Base-by-base conservation (phyloP, 1,139 yeast genomes). In the Diutina neorugosa region DNA sequence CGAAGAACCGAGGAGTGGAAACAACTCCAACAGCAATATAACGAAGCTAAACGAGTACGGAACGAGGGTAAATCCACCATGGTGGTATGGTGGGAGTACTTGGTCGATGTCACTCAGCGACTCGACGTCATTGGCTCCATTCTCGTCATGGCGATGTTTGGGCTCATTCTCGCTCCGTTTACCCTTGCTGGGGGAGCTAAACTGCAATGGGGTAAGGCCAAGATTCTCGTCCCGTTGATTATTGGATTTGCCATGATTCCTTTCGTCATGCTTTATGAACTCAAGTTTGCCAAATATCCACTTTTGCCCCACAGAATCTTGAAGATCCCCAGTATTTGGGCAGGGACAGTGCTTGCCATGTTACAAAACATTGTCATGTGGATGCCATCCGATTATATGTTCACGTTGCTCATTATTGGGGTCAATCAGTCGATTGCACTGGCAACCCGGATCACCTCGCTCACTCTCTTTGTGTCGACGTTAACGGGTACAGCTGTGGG, bases 331-430 rank as follows among this genome's bases (percentile, higher is more conserved):
- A 86, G 86, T 58, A 81, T 84, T 31, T 59, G 77, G 58, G 63
- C 70, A 9, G 84, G 83, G 44, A 68, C 78, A 41, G 49, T 65
- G 47, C 73, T 84, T 58, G 86, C 78, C 27, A 64, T 80, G 55
- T 67, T 79, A 55, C 74, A 81, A 58, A 74, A 81, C 66, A 76
- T 81, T 63, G 69, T 81, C 52, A 83, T 79, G 78, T 77, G 78
- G 67, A 79, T 83, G 85, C 87, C 84, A 52, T 81, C 82, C 57
- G 87, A 81, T 60, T 84, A 73, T 63, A 66, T 85, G 68, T 84
- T 80, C 64, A 76, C 89, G 0, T 82, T 84, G 19, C 69, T 85
- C 57, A 62, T 79, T 52, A 86, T 82, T 44, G 83, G 84, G 2
- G 78, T 84, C 64, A 70, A 80, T 62, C 80, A 81, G 58, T 69